Percentiles rank a stretch among this genome's conserved stretches.
phyloP scores from a whole-genome alignment of 768 basidiomycete species.

The Naganishia kalamii region DNA sequence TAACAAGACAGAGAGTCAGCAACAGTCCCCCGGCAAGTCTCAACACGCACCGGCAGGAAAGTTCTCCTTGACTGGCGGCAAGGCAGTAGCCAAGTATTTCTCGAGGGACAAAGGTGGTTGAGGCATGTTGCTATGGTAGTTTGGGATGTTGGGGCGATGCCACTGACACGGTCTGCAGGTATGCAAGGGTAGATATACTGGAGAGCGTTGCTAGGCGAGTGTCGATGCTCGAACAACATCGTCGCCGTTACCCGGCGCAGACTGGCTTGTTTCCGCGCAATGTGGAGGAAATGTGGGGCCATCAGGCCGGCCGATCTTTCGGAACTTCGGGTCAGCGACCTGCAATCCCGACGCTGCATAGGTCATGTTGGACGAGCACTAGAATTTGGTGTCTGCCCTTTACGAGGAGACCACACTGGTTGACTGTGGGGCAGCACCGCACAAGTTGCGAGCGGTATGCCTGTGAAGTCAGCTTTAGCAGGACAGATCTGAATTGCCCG shows the following conservation, averaged over 20 bases:
- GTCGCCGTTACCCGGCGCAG: background rate
- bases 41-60: conserved; percentile 44
- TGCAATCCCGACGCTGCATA: no score
- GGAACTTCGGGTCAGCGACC: no score
- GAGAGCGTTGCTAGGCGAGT: background rate
- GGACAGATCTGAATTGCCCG: no score
- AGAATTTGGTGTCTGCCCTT: no score
- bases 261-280: background rate
- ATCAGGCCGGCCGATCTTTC: conserved; percentile 1
- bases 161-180: background rate
- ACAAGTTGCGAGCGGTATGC: no score
- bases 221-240: background rate
- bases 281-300: background rate
- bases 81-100: conserved; percentile 38
- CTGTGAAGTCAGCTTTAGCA: no score
- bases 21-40: conserved; percentile 29
- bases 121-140: conserved; percentile 35
- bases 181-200: background rate
- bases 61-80: conserved; percentile 39
- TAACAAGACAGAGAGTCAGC: background rate
- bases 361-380: no score
- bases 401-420: no score
- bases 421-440: no score
- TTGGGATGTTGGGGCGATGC: background rate
- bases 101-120: conserved; percentile 42